A percentile compares a stretch with the other conserved stretches of the same genome.
phyloP scores from a whole-genome alignment of 108 stramenopile species.

The Cyclotella atomus region DNA sequence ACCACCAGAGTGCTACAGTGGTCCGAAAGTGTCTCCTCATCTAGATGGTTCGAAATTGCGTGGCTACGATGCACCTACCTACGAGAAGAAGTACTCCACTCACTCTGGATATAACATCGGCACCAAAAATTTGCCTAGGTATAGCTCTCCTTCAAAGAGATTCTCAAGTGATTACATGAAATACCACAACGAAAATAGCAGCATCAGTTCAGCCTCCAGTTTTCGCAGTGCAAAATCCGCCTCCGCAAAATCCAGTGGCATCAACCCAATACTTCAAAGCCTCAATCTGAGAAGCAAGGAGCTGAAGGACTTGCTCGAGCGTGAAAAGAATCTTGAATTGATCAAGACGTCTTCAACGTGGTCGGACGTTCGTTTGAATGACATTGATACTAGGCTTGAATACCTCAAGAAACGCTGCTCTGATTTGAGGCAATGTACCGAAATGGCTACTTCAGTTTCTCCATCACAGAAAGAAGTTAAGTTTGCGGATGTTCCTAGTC shows the following conservation, averaged over 20 bases:
- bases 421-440: constrained; percentile 6
- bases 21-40: neutral
- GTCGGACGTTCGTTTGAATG: constrained; percentile 6
- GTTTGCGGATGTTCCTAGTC: neutral
- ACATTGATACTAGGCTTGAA: constrained; percentile 15
- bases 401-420: neutral
- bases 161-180: neutral
- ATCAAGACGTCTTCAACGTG: neutral
- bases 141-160: constrained; percentile 1
- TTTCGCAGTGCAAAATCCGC: neutral
- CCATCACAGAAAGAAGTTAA: neutral
- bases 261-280: neutral
- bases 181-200: neutral
- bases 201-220: neutral
- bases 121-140: neutral
- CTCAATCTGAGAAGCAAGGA: neutral
- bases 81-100: too few species aligned
- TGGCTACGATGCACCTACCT: neutral
- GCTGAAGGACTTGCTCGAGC: constrained; percentile 1
- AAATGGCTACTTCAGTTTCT: neutral
- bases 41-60: neutral
- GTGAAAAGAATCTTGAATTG: neutral
- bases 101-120: too few species aligned
- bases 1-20: constrained; percentile 1
- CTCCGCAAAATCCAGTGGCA: neutral